Evolutionary conservation across 208 protist genomes (phyloP).

Genomic region (Angomonas ambiguus): DNA sequence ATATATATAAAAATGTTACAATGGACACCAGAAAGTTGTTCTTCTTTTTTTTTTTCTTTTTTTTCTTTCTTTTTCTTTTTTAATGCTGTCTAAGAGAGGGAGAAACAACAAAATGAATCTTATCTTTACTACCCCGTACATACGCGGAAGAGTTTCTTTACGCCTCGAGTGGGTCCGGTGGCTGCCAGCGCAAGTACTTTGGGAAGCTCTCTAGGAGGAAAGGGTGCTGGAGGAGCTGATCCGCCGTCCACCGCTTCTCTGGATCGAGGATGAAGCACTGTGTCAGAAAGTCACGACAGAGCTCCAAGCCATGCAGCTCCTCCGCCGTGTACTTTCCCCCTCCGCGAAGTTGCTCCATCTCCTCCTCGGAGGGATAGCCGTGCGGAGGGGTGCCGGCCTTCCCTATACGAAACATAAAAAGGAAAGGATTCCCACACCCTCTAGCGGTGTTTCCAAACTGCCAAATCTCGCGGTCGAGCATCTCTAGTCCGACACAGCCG

Average conservation of each 20-base stretch:
- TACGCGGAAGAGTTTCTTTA: background rate
- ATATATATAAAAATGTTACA: too few species aligned
- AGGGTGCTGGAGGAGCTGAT: slow-evolving; percentile 40
- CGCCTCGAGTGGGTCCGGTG: background rate
- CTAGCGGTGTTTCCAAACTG: slow-evolving; percentile 9
- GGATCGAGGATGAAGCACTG: slow-evolving; percentile 42
- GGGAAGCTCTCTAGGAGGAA: slow-evolving; percentile 42
- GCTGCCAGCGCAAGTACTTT: slow-evolving; percentile 47
- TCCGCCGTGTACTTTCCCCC: slow-evolving; percentile 11
- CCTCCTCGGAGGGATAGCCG: slow-evolving; percentile 41
- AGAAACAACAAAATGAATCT: too few species aligned
- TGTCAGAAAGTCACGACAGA: slow-evolving; percentile 57
- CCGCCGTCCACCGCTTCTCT: slow-evolving; percentile 38
- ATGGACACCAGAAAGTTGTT: too few species aligned
- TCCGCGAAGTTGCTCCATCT: slow-evolving; percentile 24
- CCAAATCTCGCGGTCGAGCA: slow-evolving; percentile 61
- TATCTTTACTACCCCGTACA: slow-evolving; percentile 1
- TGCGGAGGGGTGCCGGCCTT: slow-evolving; percentile 34
- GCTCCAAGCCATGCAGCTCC: slow-evolving; percentile 25
- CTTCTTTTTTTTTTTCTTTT: slow-evolving; percentile 9
- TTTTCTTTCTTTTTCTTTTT: slow-evolving; percentile 9
- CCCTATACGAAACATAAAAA: slow-evolving; percentile 50
- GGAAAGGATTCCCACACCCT: slow-evolving; percentile 27
- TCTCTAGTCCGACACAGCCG: slow-evolving; percentile 79
- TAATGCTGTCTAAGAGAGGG: background rate